These are phyloP conservation scores for Kodamaea neixiangensis DNA, from an alignment of 805 yeast genomes.

Conservation along the genomic window DNA sequence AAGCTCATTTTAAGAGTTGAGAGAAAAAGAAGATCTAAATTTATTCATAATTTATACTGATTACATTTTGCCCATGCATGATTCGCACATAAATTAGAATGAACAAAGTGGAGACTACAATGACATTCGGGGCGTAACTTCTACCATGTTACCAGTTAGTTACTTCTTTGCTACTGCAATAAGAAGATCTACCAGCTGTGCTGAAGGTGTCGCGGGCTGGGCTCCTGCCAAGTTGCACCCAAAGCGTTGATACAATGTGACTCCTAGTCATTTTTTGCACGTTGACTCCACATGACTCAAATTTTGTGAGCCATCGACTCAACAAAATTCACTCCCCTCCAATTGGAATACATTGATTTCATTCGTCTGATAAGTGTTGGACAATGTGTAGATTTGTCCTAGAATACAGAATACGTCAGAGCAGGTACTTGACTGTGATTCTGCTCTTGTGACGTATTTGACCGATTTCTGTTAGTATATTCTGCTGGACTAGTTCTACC, in stretches of 20 bases:
- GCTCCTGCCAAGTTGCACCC: too few species aligned
- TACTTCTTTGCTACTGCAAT: too few species aligned
- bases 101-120: too few species aligned
- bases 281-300: neutral
- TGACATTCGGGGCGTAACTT: too few species aligned
- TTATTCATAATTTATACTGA: neutral
- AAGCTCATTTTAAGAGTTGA: slow-evolving; percentile 1
- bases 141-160: neutral
- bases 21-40: neutral
- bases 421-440: too few species aligned
- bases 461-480: too few species aligned
- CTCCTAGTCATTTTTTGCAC: neutral
- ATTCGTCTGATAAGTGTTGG: neutral
- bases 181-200: too few species aligned
- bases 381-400: neutral
- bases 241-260: too few species aligned
- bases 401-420: too few species aligned
- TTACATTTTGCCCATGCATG: neutral
- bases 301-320: neutral
- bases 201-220: too few species aligned
- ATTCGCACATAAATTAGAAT: neutral
- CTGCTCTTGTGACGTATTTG: too few species aligned
- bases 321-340: neutral
- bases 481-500: too few species aligned
- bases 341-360: neutral